These are phyloP conservation scores for Thamnidium elegans DNA, from an alignment of 192 early-diverging fungal genomes.

Conservation along the genomic window DNA sequence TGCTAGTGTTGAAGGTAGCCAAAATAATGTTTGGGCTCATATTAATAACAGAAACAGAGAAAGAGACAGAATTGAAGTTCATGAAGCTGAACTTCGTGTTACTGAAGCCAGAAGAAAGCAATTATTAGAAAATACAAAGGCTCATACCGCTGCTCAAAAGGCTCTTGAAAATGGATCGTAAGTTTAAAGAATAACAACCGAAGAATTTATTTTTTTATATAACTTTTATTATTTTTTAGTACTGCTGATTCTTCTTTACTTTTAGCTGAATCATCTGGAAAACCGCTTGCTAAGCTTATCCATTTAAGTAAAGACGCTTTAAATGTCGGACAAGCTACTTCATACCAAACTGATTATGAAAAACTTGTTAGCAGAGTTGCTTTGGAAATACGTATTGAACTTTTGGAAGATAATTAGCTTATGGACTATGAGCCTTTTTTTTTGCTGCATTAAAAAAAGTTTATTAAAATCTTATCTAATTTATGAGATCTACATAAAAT, in stretches of 20 bases:
- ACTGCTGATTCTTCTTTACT: background rate
- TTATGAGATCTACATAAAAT: too few relatives aligned
- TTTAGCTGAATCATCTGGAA: background rate
- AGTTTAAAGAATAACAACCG: background rate
- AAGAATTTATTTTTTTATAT: background rate
- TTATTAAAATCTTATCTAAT: too few relatives aligned
- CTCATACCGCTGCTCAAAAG: background rate
- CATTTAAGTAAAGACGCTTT: slow-evolving; percentile 20
- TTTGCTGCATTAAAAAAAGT: too few relatives aligned
- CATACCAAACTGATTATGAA: slow-evolving; percentile 28
- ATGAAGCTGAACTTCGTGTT: slow-evolving; percentile 39
- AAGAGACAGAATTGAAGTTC: slow-evolving; percentile 43
- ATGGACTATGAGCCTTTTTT: too few relatives aligned
- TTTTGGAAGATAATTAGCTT: slow-evolving; percentile 25
- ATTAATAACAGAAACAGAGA: slow-evolving; percentile 56
- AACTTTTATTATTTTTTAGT: background rate
- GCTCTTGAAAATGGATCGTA: background rate
- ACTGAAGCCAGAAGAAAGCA: slow-evolving; percentile 18
- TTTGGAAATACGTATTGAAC: slow-evolving; percentile 20
- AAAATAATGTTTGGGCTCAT: slow-evolving; percentile 50
- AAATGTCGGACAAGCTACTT: slow-evolving; percentile 25
- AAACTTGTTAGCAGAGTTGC: slow-evolving; percentile 24
- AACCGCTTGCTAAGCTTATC: background rate
- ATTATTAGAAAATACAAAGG: slow-evolving; percentile 4
- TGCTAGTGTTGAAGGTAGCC: slow-evolving; percentile 27